Conservation (phyloP, 768 basidiomycete genomes). For the Rhizopogon rudus region DNA sequence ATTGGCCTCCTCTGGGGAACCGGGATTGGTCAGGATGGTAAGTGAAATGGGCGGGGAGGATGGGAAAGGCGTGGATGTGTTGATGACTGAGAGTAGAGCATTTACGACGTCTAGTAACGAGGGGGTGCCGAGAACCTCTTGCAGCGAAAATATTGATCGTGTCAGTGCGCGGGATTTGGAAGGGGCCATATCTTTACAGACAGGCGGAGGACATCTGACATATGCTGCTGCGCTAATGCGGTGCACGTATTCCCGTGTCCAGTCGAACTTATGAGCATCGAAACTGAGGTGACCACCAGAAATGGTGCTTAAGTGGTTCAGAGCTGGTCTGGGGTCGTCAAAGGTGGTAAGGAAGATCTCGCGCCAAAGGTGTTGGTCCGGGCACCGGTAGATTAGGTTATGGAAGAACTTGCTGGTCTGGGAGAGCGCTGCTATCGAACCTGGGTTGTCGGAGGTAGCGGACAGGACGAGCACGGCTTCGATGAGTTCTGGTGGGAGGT, state of each 20-base stretch:
- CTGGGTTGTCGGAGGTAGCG: constrained; percentile 18
- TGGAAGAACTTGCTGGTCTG: constrained; percentile 32
- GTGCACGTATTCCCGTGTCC: constrained; percentile 18
- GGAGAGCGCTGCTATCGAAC: constrained; percentile 31
- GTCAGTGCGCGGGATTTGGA: not conserved
- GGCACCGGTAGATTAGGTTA: constrained; percentile 29
- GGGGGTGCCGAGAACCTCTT: not conserved
- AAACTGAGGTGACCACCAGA: constrained; percentile 6
- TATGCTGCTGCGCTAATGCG: constrained; percentile 17
- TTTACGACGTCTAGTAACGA: constrained; percentile 17
- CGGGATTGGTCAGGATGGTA: constrained; percentile 10
- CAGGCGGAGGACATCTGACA: constrained; percentile 3
- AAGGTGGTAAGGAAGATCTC: constrained; percentile 43
- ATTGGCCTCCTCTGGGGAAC: constrained; percentile 4
- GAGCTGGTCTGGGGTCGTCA: constrained; percentile 42
- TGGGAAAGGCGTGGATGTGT: constrained; percentile 28
- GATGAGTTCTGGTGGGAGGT: constrained; percentile 36
- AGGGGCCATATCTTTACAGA: not conserved
- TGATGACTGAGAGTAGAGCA: constrained; percentile 29
- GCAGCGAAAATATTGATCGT: not conserved
- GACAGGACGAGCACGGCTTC: constrained; percentile 30
- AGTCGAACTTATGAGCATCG: constrained; percentile 13
- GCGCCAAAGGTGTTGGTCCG: constrained; percentile 41
- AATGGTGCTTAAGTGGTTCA: constrained; percentile 19
- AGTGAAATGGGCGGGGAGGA: constrained; percentile 17